These are phyloP conservation scores for Phaffia rhodozyma DNA, from an alignment of 1,284 basidiomycete species.

Conservation along the genomic window DNA sequence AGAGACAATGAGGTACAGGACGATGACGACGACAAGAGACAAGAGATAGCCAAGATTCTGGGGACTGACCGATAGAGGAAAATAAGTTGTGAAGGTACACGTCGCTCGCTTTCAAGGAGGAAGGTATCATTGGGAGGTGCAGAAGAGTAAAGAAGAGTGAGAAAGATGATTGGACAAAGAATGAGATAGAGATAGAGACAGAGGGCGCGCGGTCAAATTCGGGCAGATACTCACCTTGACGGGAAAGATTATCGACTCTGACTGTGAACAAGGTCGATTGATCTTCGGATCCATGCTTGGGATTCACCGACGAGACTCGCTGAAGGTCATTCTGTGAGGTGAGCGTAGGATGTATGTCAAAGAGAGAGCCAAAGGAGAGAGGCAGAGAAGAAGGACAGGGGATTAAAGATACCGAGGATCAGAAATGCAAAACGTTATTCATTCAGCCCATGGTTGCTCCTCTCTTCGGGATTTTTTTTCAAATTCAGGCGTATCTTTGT, in stretches of 20 bases:
- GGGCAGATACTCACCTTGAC: slow-evolving; percentile 7
- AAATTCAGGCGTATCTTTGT: no score
- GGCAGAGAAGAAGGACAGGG: no score
- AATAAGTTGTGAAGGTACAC: slow-evolving; percentile 9
- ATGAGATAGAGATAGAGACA: neutral
- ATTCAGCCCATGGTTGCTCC: no score
- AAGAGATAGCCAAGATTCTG: neutral
- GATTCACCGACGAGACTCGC: no score
- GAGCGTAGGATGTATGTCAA: no score
- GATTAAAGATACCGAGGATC: no score
- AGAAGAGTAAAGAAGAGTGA: neutral
- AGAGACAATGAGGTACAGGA: neutral
- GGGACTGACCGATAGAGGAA: slow-evolving; percentile 4
- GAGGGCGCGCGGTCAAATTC: neutral
- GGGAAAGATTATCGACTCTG: slow-evolving; percentile 10
- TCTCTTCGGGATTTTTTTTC: no score
- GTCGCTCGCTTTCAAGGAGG: slow-evolving; percentile 6
- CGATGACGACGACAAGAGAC: no score
- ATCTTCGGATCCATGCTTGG: no score
- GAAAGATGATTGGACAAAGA: neutral
- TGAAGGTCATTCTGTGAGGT: no score
- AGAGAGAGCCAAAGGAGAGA: no score
- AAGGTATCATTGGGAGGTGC: neutral
- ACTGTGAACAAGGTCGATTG: neutral
- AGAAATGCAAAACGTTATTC: no score